Evolutionary conservation across 768 basidiomycete genomes (phyloP), one percentile per base, ranked within the genome.

Genomic region (Trametes villosa): DNA sequence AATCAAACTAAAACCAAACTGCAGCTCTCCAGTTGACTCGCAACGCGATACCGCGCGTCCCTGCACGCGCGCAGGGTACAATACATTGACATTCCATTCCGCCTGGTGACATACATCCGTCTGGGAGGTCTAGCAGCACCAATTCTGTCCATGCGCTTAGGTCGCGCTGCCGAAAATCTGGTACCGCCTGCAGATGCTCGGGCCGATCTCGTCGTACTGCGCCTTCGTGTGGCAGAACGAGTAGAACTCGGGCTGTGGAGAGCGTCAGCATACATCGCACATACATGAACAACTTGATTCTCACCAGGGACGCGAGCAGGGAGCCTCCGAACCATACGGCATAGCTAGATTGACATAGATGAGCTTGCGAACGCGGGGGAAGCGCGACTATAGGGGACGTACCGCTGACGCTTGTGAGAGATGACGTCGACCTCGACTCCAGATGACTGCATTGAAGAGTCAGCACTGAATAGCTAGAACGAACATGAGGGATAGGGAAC

Each of bases 261-360:
- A 40, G 45, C 11, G 36, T 42, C 27, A 34, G 38, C 26, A 51
- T 40, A 17, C 5, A 29, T 27, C 18, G 18, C 17, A 42, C 9
- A 20, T 18, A 15, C 26, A 9, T 56, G 48, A 24, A 22, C 18
- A 27, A 6, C 29, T 11, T 9, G n/a, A 18, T 20, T 79, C 87
- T 75, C 65, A 96, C 94, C 67, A 96, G 81, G 53, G 94, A 95
- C 6, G 96, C 97, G 62, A 98, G 83, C 34, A 98, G 82, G 8
- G 92, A 95, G 27, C 97, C 97, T 68, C 97, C 97, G 69, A 92
- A 98, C 97, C 97, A 99, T 30, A 98, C 97, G 20, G 97, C 97
- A 63, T 93, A 91, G 63, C 89, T 91, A 54, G 12, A 54, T 18
- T 12, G 2, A 56, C 33, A 50, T 42, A 44, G 46, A 40, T 50